Base-by-base conservation (phyloP, 2,329 filamentous ascomycete species). In the Ascochyta clinopodiicola region DNA sequence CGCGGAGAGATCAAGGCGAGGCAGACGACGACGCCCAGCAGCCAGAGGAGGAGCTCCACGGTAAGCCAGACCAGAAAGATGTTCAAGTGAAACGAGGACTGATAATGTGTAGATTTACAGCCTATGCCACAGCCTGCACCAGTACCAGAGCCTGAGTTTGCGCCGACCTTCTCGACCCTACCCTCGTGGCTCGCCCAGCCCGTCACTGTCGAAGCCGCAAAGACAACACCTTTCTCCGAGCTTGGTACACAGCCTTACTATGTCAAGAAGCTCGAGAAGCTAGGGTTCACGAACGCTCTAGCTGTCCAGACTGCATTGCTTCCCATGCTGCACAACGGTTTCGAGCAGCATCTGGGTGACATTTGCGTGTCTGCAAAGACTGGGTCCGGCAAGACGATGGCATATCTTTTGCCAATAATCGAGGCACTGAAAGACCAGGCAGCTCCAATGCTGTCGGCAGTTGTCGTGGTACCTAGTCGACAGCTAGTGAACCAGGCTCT, bases 361-460 rank as follows among this genome's bases (percentile, higher is more conserved):
- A 77, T 99, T 4, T 88, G 96, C 39, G 88, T 99, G 2, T 95
- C 92, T 7, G 95, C 96, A 0, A 90, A 94, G 1, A 99, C 95
- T 0, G 95, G 95, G 8, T 98, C 95, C 0, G 95, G 95, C 52
- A 99, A 99, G 73, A 99, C 95, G 0, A 76, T 99, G 15, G 90
- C 94, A 0, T 99, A 99, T 69, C 86, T 94, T 0, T 79, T 99
- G 2, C 95, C 95, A 0, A 86, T 99, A 55, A 84, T 96, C 4
- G 86, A 92, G 40, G 87, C 89, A 45, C 79, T 99, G 44, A 88
- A 88, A 62, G 80, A 84, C 29, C 83, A 84, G 13, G 78, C 79
- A 21, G 82, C 86, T 10, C 90, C 89, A 0, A 84, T 85, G 51
- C 78, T 99, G 8, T 85, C 90, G 35, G 93, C 88, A 0, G 76